phyloP scores from a whole-genome alignment of 192 early-diverging fungal species.

The Piromyces sp. region DNA sequence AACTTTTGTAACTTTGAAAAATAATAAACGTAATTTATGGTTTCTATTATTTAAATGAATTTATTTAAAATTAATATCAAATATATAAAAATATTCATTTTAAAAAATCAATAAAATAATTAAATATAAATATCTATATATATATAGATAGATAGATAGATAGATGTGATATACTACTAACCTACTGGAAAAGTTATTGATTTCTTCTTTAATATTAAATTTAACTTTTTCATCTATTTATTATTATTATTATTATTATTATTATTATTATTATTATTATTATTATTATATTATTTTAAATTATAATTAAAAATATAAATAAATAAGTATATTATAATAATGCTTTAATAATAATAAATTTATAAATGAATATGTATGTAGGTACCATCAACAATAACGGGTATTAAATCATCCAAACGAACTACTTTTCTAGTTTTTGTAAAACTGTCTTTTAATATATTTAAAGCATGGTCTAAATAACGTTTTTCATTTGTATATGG shows the following conservation, averaged over 20 bases:
- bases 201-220: conserved; percentile 13
- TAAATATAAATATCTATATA: no score
- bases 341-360: no score
- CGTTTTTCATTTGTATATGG: conserved; percentile 37
- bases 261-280: no score
- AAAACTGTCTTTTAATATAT: conserved; percentile 44
- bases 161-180: not conserved
- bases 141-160: no score
- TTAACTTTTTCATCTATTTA: conserved; percentile 24
- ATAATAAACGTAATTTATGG: not conserved
- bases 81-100: no score
- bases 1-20: not conserved
- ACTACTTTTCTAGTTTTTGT: conserved; percentile 41
- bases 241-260: conserved; percentile 4
- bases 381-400: conserved; percentile 45
- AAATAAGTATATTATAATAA: conserved; percentile 2
- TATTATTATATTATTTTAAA: no score
- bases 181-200: not conserved
- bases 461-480: conserved; percentile 31
- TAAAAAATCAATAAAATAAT: no score
- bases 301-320: no score
- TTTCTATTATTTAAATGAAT: not conserved
- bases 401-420: conserved; percentile 47
- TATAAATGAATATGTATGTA: no score
- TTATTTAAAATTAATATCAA: no score